Conservation (phyloP, 805 yeast genomes). For the Citeromyces matritensis region DNA sequence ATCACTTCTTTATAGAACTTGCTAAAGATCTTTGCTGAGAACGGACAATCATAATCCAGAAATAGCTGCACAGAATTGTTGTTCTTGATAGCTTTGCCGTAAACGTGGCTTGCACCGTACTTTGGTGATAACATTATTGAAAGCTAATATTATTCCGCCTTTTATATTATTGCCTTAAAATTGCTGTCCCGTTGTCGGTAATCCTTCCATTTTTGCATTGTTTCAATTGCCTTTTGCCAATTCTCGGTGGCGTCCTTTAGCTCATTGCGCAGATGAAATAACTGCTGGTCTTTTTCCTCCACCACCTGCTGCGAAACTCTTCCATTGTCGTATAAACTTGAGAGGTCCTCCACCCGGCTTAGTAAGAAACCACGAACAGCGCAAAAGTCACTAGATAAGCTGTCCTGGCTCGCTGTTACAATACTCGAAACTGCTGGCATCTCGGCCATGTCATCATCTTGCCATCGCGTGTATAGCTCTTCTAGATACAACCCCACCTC, state of each 20-base stretch:
- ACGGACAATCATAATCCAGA: conserved; percentile 71
- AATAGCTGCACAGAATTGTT: conserved; percentile 31
- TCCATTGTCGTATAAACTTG: neutral
- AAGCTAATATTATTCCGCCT: no score
- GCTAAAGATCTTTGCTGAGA: conserved; percentile 46
- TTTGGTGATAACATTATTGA: neutral
- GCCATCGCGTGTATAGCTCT: neutral
- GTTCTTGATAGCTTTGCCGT: no score
- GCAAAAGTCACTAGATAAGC: neutral
- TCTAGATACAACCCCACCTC: no score
- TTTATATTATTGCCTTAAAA: conserved; percentile 3
- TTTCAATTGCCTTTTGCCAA: conserved; percentile 11
- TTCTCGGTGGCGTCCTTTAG: conserved; percentile 7
- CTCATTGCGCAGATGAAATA: conserved; percentile 6
- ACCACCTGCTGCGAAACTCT: conserved; percentile 1
- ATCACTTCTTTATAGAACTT: conserved; percentile 36
- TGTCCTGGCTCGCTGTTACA: neutral
- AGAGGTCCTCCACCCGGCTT: neutral
- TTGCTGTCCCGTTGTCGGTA: conserved; percentile 5
- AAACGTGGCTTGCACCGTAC: conserved; percentile 3
- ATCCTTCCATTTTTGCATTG: conserved; percentile 12
- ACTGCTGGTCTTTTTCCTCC: conserved; percentile 4
- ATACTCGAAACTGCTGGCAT: neutral
- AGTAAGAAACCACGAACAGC: neutral
- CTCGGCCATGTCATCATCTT: neutral